Evolutionary conservation across 371 early-diverging fungal species (phyloP), one percentile per base, ranked within the genome.

Genomic region (Mortierella sp.): DNA sequence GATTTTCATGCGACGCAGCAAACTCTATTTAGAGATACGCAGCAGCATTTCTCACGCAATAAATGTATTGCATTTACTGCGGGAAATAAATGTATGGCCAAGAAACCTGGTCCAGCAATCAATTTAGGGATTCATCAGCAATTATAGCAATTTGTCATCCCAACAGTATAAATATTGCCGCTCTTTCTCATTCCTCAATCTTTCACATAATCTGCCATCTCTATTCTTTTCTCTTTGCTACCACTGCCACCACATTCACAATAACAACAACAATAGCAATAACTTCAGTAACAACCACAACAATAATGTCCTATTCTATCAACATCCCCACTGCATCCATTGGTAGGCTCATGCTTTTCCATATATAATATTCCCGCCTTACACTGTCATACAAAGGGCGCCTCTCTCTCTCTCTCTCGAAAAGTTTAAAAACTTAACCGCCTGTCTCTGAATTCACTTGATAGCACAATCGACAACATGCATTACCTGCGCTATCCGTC

Each of bases 401-500:
- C 45, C 18, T 45, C 5, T 16, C 43, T 18, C 35, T 35, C 24
- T 49, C 5, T 2, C 61, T 39, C 12, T 45, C 24, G 14, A 8
- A 58, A 26, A 8, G 10, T 3, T 52, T 5, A 65, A 12, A 32
- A 65, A 65, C 63, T 64, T 30, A 39, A 32, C 49, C 35, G 24
- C 20, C 30, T 26, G 18, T 47, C 3, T 6, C 6, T 35, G 35
- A 8, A 10, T 51, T 24, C 8, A 24, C 60, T 24, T 30, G 55
- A 61, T 62, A 75, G 80, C 75, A 22, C 75, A 74, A 72, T 58
- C 73, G 26, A 81, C 83, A 54, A 87, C 87, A 35, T 87, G 87
- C 67, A 51, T 86, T 43, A 35, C 86, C 18, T 93, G 93, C 81
- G 88, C 87, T 55, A 90, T 91, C 47, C 90, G 90, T 39, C 91